Base-by-base conservation (phyloP, 2,329 filamentous ascomycete genomes). In the Sporothrix dimorphospora region DNA sequence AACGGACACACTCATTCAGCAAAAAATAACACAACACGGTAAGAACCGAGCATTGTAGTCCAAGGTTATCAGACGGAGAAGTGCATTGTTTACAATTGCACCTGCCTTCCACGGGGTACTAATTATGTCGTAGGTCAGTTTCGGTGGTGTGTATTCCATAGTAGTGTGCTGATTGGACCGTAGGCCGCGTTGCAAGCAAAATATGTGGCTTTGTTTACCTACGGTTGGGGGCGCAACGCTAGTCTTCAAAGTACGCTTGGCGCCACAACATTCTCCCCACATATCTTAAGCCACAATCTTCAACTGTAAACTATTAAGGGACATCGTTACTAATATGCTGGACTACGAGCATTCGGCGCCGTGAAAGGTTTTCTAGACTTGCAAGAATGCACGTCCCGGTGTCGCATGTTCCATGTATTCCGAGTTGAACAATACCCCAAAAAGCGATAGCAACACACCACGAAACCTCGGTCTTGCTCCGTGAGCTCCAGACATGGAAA, bases 401-500 rank as follows among this genome's bases (percentile, higher is more conserved):
- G 30, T 34, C 30, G 30, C 30, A 34, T 34, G 30, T 34, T 8
- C 19, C 5, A 49, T 21, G 2, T 21, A 49, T 49, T 47, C 42
- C 12, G 14, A 1, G 42, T 47, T 16, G 12, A 14, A 47, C 42
- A n/a, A 34, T 19, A 57, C n/a, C n/a, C n/a, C n/a, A 57, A 19
- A 19, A 59, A 34, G 30, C 30, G 19, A 38, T 9, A 16, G 3
- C 57, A 2, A 65, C 14, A n/a, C 21, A 21, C n/a, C 24, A n/a
- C 49, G n/a, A 57, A 57, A 57, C 53, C 34, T 16, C 27, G 24
- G 12, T 16, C 16, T n/a, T 5, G 55, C 14, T 34, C 55, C n/a
- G 16, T 30, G 49, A 12, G 30, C 24, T 14, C 34, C 2, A 53
- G 40, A 55, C 45, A 98, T 98, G 94, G 94, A 98, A 85, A 97